Conservation (phyloP, 495 filamentous ascomycete genomes). For the Penicillium desertorum region DNA sequence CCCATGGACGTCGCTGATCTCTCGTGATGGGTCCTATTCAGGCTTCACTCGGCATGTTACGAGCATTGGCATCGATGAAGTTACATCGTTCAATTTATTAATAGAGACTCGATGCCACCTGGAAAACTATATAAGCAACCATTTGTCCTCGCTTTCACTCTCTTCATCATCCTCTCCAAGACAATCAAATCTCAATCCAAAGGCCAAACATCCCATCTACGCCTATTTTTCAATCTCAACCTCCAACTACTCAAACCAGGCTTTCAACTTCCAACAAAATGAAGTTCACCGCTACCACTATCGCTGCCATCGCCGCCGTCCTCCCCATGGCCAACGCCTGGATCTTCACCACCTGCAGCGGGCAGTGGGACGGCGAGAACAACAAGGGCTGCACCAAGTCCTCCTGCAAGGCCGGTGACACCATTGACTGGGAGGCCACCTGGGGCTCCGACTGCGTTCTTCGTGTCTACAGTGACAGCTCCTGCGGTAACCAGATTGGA, state of each 20-base stretch:
- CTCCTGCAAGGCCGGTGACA: constrained; percentile 4
- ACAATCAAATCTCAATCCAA: background rate
- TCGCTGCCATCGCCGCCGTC: constrained; percentile 12
- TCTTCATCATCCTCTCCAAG: constrained; percentile 4
- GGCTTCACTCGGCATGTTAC: constrained; percentile 1
- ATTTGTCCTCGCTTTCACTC: background rate
- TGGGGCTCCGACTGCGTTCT: constrained; percentile 13
- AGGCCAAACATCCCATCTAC: background rate
- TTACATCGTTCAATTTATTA: constrained; percentile 3
- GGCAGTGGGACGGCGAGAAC: constrained; percentile 17
- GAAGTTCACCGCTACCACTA: constrained; percentile 13
- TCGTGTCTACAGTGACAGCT: constrained; percentile 14
- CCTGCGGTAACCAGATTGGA: constrained; percentile 14
- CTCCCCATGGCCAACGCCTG: constrained; percentile 20
- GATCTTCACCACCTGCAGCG: constrained; percentile 17
- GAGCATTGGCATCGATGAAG: constrained; percentile 8
- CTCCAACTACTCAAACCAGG: background rate
- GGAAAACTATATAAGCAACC: background rate
- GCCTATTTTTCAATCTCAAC: background rate
- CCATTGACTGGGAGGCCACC: constrained; percentile 11
- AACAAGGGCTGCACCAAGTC: constrained; percentile 14
- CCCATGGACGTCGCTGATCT: background rate
- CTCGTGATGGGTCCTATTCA: constrained; percentile 9
- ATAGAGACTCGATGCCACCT: background rate
- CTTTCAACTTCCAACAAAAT: background rate